These are phyloP conservation scores for Nakaseomyces bracarensis DNA, from an alignment of 1,139 yeast genomes.

Conservation along the genomic window DNA sequence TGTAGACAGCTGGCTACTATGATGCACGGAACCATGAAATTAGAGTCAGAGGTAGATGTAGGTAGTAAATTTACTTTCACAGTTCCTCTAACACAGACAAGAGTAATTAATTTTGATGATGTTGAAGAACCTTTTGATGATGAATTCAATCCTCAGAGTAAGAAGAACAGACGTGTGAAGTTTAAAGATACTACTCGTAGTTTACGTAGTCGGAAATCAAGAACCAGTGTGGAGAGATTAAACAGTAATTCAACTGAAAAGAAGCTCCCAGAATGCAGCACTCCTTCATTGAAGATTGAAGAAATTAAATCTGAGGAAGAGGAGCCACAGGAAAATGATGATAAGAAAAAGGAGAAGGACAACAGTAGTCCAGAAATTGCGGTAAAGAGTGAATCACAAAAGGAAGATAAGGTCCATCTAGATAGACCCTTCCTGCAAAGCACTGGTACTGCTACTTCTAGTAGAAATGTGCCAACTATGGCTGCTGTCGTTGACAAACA, in stretches of 20 bases:
- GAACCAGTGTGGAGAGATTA: slow-evolving; percentile 4
- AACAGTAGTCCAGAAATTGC: not conserved
- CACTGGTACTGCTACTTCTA: slow-evolving; percentile 35
- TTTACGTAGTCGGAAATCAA: slow-evolving; percentile 1
- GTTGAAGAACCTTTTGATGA: slow-evolving; percentile 36
- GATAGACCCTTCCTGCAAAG: slow-evolving; percentile 34
- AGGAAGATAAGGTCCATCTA: slow-evolving; percentile 22
- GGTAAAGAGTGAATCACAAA: slow-evolving; percentile 6
- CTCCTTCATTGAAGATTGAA: slow-evolving; percentile 4
- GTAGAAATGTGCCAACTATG: slow-evolving; percentile 17
- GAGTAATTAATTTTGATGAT: slow-evolving; percentile 42
- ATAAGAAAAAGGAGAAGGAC: slow-evolving; percentile 22
- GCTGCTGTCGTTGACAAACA: slow-evolving; percentile 10
- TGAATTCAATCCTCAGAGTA: slow-evolving; percentile 39
- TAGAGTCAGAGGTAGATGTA: slow-evolving; percentile 59
- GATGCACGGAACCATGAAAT: slow-evolving; percentile 76
- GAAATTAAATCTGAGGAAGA: not conserved
- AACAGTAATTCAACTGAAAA: not conserved
- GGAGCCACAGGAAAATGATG: not conserved
- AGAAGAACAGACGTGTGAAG: slow-evolving; percentile 38
- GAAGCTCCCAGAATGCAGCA: not conserved
- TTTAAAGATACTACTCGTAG: slow-evolving; percentile 21
- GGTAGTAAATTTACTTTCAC: slow-evolving; percentile 79
- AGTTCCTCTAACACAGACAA: slow-evolving; percentile 67
- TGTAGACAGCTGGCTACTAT: slow-evolving; percentile 83